phyloP scores from a whole-genome alignment of 495 filamentous ascomycete genomes.

The Rostrohypoxylon terebratum region DNA sequence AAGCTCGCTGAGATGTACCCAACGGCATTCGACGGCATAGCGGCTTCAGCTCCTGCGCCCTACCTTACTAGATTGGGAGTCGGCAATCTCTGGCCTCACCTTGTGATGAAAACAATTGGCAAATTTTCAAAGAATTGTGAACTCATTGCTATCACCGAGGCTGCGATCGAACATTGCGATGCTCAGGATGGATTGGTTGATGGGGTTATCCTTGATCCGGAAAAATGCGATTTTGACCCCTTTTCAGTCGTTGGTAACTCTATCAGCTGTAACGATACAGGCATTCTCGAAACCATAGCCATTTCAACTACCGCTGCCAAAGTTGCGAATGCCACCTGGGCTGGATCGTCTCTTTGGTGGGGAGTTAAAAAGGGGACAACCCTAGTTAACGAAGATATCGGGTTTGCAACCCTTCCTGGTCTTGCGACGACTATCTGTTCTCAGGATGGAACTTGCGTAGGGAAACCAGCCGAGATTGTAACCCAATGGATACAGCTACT shows the following conservation, averaged over 20 bases:
- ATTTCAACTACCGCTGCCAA: conserved; percentile 33
- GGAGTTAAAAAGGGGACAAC: conserved; percentile 30
- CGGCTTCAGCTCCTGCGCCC: conserved; percentile 54
- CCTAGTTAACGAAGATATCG: background rate
- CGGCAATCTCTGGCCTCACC: conserved; percentile 40
- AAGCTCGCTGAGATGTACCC: conserved; percentile 59
- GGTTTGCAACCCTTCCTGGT: background rate
- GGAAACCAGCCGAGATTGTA: conserved; percentile 11
- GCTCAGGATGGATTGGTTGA: conserved; percentile 54
- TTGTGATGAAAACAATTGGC: conserved; percentile 46
- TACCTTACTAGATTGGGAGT: conserved; percentile 42
- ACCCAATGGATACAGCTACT: conserved; percentile 38
- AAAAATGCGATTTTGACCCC: conserved; percentile 54
- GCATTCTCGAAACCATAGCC: conserved; percentile 8
- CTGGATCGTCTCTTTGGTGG: conserved; percentile 37
- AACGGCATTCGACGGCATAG: conserved; percentile 55
- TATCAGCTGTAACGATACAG: conserved; percentile 35
- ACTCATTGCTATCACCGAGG: conserved; percentile 45
- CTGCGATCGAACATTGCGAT: conserved; percentile 53
- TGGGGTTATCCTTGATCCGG: conserved; percentile 52
- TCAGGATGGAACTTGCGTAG: conserved; percentile 35
- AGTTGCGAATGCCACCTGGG: conserved; percentile 42
- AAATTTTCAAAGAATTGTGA: conserved; percentile 44
- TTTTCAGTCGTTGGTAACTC: conserved; percentile 43
- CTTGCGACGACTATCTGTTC: conserved; percentile 37